These are phyloP conservation scores for Termitomyces sp. DNA, from an alignment of 768 basidiomycete genomes.

Conservation along the genomic window DNA sequence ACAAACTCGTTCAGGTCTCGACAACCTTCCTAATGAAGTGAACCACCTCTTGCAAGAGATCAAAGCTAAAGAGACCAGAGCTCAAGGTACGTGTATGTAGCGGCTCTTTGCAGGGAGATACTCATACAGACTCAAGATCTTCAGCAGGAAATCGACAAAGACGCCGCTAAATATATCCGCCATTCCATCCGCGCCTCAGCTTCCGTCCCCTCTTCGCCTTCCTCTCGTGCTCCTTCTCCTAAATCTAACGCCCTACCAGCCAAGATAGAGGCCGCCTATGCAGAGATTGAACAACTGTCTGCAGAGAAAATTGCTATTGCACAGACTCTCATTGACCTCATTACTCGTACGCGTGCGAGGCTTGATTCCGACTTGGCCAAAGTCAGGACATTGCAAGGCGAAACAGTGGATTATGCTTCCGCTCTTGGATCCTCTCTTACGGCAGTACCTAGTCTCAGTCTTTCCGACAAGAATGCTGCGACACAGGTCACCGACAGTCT, in stretches of 20 bases:
- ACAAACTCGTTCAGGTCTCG: slow-evolving; percentile 33
- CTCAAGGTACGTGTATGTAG: slow-evolving; percentile 30
- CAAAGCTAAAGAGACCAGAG: slow-evolving; percentile 38
- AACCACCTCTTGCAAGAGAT: slow-evolving; percentile 51
- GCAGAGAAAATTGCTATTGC: slow-evolving; percentile 45
- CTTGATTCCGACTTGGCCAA: slow-evolving; percentile 48
- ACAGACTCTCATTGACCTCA: slow-evolving; percentile 44
- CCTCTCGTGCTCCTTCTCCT: slow-evolving; percentile 32
- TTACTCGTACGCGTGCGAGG: slow-evolving; percentile 41
- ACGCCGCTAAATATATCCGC: slow-evolving; percentile 46
- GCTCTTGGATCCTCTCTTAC: slow-evolving; percentile 13
- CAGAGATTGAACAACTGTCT: slow-evolving; percentile 41
- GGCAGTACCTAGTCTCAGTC: slow-evolving; percentile 4
- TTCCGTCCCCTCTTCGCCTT: slow-evolving; percentile 21
- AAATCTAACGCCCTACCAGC: slow-evolving; percentile 34
- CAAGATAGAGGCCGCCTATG: slow-evolving; percentile 41
- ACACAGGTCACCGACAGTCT: slow-evolving; percentile 40
- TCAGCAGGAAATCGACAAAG: slow-evolving; percentile 47
- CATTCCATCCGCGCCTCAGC: slow-evolving; percentile 34
- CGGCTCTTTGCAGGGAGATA: background rate
- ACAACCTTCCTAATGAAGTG: slow-evolving; percentile 52
- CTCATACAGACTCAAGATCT: slow-evolving; percentile 30
- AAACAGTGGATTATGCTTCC: slow-evolving; percentile 29
- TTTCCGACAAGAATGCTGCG: slow-evolving; percentile 22
- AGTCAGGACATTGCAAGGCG: slow-evolving; percentile 45